phyloP scores from a whole-genome alignment of 495 filamentous ascomycete genomes.

The Penicillium roqueforti region DNA sequence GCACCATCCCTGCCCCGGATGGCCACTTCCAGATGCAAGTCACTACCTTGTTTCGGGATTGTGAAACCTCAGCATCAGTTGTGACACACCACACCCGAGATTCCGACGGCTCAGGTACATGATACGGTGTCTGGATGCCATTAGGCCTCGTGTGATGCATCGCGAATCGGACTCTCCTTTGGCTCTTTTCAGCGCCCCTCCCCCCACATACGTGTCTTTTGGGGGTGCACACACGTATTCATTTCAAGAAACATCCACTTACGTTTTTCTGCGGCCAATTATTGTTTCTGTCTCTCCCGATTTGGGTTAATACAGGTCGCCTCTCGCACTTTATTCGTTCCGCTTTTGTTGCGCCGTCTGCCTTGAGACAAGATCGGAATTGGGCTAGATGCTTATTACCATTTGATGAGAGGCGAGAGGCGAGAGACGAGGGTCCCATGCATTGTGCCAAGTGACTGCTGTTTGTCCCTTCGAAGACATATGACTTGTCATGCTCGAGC shows the following conservation, averaged over 20 bases:
- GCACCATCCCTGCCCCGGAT: not conserved
- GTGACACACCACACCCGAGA: not conserved
- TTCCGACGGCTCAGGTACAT: not conserved
- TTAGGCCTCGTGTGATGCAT: not conserved
- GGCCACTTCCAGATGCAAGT: slow-evolving; percentile 5
- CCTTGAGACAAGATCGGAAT: not conserved
- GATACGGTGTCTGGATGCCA: not conserved
- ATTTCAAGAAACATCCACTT: not conserved
- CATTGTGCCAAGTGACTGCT: slow-evolving; percentile 3
- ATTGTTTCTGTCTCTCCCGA: not conserved
- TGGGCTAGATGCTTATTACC: not conserved
- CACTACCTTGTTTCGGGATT: slow-evolving; percentile 7
- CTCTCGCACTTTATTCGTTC: not conserved
- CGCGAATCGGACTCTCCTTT: not conserved
- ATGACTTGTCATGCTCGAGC: slow-evolving; percentile 3
- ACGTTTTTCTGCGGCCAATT: not conserved
- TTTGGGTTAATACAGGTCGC: not conserved
- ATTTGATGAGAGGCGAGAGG: not conserved
- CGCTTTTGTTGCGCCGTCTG: not conserved
- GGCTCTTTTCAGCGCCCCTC: not conserved
- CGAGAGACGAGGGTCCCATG: not conserved
- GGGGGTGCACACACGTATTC: not conserved
- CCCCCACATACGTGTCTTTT: not conserved
- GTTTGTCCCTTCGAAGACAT: slow-evolving; percentile 1
- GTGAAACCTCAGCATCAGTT: slow-evolving; percentile 3